Conservation (phyloP, 768 basidiomycete genomes). For the Suillus variegatus region DNA sequence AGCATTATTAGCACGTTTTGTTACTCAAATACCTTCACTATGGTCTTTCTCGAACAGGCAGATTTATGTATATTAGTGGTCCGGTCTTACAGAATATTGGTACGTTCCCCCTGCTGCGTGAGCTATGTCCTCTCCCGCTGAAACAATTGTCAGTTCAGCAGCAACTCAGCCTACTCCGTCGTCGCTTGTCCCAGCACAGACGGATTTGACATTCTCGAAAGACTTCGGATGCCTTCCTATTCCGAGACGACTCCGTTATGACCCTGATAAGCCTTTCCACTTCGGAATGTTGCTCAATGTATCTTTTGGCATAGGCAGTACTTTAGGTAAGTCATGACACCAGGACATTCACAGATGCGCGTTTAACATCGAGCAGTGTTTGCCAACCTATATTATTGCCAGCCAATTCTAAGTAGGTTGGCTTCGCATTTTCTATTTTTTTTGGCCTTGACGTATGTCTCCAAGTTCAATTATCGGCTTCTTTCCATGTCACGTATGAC, state of each 20-base stretch:
- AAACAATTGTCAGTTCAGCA: neutral
- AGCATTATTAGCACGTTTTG: neutral
- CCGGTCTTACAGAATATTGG: neutral
- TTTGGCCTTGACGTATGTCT: neutral
- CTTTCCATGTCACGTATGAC: slow-evolving; percentile 36
- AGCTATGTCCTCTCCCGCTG: neutral
- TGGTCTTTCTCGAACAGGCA: neutral
- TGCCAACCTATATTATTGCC: slow-evolving; percentile 81
- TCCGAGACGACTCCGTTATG: slow-evolving; percentile 42
- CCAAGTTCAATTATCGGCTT: slow-evolving; percentile 34
- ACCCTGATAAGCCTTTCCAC: slow-evolving; percentile 37
- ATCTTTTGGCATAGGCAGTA: slow-evolving; percentile 50
- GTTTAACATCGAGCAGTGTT: slow-evolving; percentile 32
- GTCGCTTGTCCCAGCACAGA: neutral
- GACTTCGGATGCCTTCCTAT: slow-evolving; percentile 51
- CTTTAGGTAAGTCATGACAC: slow-evolving; percentile 38
- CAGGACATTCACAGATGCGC: neutral
- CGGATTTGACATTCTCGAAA: slow-evolving; percentile 5
- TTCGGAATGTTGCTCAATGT: slow-evolving; percentile 42
- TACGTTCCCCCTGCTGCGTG: neutral
- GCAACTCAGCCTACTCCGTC: too few relatives aligned
- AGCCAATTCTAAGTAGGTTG: slow-evolving; percentile 69
- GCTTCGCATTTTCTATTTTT: neutral
- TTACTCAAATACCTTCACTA: neutral
- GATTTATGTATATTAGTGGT: neutral